Evolutionary conservation across 2,329 filamentous ascomycete genomes (phyloP), one percentile per base, ranked within the genome.

Genomic region (Pseudogymnoascus sp.): DNA sequence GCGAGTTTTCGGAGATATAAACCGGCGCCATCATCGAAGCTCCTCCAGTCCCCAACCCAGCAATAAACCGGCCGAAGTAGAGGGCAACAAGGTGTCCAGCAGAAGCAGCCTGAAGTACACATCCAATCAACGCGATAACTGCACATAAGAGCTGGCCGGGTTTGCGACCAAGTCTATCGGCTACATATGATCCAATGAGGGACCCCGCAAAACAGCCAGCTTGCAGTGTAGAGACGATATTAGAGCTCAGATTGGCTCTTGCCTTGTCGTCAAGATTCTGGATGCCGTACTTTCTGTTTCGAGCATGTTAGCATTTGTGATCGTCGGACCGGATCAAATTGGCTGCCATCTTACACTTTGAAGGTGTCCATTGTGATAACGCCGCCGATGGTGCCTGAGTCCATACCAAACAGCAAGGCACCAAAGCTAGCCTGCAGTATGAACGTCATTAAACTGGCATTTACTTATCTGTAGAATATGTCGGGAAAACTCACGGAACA

Each of bases 201-300:
- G 31, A 59, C 12, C 31, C 84, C 40, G 80, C 74, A 69, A 87
- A 87, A 64, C 82, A 86, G 58, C 85, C 85, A 58, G 82, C 84
- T 71, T 88, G 85, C 9, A 88, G 78, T 0, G 83, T 86, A 10
- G 85, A 86, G 25, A 87, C 86, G 62, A 89, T 80, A 67, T 52
- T 9, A 8, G 42, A 48, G 42, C 42, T 48, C 25, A 29, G 42
- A n/a, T 48, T 48, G 42, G 42, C 42, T 13, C 18, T 25, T 13
- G 13, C 42, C 7, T 3, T 13, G 7, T 48, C 15, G 42, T 48
- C 42, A 29, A 48, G 42, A 48, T 48, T 5, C 13, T 48, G 13
- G 25, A 48, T 48, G 13, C 42, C 42, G 21, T 48, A 48, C 13
- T 48, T 48, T 29, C 42, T 48, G 25, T 15, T 29, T 48, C 12